These are phyloP conservation scores for Marasmius tenuissimus DNA, from an alignment of 1,284 basidiomycete species.

Conservation along the genomic window DNA sequence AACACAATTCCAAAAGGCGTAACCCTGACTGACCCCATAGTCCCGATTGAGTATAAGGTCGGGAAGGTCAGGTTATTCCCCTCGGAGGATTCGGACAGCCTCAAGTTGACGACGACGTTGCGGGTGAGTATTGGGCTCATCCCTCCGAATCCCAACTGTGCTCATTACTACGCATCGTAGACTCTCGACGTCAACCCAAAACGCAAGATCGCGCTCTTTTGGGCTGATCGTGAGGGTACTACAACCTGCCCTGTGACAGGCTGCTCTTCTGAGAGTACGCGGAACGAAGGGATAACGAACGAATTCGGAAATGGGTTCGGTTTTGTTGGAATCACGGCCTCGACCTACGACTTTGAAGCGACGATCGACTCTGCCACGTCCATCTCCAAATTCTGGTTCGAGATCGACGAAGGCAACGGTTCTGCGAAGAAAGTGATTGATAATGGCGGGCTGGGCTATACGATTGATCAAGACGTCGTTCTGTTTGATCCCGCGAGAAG, in stretches of 20 bases:
- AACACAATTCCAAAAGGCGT: slow-evolving; percentile 15
- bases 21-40: slow-evolving; percentile 4
- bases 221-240: background rate
- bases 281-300: background rate
- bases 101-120: background rate
- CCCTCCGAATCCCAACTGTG: too few relatives aligned
- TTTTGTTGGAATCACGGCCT: background rate
- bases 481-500: slow-evolving; percentile 1
- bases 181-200: background rate
- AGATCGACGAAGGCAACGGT: slow-evolving; percentile 7
- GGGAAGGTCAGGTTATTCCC: background rate
- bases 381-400: slow-evolving; percentile 10
- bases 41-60: slow-evolving; percentile 8
- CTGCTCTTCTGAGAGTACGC: background rate
- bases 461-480: slow-evolving; percentile 5
- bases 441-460: background rate
- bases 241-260: slow-evolving; percentile 1
- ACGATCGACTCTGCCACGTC: slow-evolving; percentile 3
- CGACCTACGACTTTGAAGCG: slow-evolving; percentile 1
- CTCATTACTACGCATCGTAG: background rate
- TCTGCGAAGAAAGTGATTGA: background rate
- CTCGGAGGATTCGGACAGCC: background rate
- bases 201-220: background rate
- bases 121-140: background rate
- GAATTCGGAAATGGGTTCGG: background rate